A percentile compares a stretch with the other conserved stretches of the same genome.
These are phyloP conservation scores for Talaromyces ruber DNA, from an alignment of 495 filamentous ascomycete species.

Conservation along the genomic window DNA sequence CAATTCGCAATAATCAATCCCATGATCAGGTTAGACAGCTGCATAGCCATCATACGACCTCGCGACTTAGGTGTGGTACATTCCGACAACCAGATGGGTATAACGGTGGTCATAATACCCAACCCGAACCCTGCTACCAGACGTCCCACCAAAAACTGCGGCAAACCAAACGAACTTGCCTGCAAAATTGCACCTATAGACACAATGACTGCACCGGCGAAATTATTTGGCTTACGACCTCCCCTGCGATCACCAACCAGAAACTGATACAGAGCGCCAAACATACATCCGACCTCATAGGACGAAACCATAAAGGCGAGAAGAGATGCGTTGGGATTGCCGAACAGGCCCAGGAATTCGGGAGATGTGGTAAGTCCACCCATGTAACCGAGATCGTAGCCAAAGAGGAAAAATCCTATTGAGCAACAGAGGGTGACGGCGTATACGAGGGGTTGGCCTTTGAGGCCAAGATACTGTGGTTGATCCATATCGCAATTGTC, in stretches of 20 bases:
- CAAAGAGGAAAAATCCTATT: conserved; percentile 16
- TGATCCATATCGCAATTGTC: background rate
- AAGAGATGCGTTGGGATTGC: conserved; percentile 11
- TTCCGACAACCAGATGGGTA: conserved; percentile 63
- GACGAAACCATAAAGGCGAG: conserved; percentile 13
- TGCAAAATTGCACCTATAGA: conserved; percentile 47
- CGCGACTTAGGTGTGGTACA: conserved; percentile 54
- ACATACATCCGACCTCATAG: conserved; percentile 13
- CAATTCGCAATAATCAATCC: conserved; percentile 13
- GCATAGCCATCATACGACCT: conserved; percentile 50
- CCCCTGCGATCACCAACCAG: conserved; percentile 24
- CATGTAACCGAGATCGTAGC: conserved; percentile 17
- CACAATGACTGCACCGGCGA: conserved; percentile 48
- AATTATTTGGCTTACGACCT: conserved; percentile 54
- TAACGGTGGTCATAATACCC: conserved; percentile 55
- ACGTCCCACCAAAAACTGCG: conserved; percentile 56
- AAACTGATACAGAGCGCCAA: conserved; percentile 13
- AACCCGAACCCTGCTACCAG: conserved; percentile 67
- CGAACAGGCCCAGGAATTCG: conserved; percentile 10
- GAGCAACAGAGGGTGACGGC: conserved; percentile 16
- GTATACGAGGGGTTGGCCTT: conserved; percentile 16
- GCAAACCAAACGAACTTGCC: conserved; percentile 29
- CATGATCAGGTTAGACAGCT: conserved; percentile 12
- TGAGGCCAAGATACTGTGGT: conserved; percentile 12
- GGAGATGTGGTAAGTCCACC: conserved; percentile 14